These are phyloP conservation scores for Enterospora canceri DNA, from an alignment of 371 early-diverging fungal genomes.

Conservation along the genomic window DNA sequence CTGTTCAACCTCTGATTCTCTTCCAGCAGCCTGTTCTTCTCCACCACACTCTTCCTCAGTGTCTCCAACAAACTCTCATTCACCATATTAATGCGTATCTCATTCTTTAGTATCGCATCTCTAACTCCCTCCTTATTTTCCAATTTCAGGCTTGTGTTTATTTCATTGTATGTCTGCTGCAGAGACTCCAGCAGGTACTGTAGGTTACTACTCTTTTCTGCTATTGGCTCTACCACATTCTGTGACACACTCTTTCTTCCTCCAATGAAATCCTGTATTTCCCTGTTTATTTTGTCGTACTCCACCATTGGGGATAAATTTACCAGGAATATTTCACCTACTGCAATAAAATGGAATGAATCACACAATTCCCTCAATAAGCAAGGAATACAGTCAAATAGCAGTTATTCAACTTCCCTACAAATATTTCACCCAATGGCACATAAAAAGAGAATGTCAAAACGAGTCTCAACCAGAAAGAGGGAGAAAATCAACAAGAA, in stretches of 20 bases:
- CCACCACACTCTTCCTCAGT: conserved; percentile 16
- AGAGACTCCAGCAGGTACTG: conserved; percentile 1
- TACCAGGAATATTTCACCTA: not conserved
- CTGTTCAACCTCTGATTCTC: conserved; percentile 6
- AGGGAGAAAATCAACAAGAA: conserved; percentile 20
- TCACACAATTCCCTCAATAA: no score
- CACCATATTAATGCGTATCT: conserved; percentile 29
- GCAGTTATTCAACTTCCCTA: not conserved
- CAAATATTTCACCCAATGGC: not conserved
- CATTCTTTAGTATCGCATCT: conserved; percentile 10
- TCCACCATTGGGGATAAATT: not conserved
- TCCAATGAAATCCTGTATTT: conserved; percentile 5
- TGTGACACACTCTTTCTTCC: not conserved
- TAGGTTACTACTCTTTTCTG: not conserved
- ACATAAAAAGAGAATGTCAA: conserved; percentile 9
- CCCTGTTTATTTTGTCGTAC: conserved; percentile 6
- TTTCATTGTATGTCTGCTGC: conserved; percentile 22
- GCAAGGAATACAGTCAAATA: not conserved
- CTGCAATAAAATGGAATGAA: not conserved
- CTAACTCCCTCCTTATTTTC: conserved; percentile 18
- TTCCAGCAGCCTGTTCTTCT: conserved; percentile 22
- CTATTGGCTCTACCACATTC: not conserved
- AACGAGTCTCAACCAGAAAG: conserved; percentile 25
- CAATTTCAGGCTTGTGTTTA: conserved; percentile 4
- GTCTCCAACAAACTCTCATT: conserved; percentile 36